A percentile compares a stretch with the other conserved stretches of the same genome.
phyloP scores from a whole-genome alignment of 805 yeast genomes.

The Lachancea meyersii region DNA sequence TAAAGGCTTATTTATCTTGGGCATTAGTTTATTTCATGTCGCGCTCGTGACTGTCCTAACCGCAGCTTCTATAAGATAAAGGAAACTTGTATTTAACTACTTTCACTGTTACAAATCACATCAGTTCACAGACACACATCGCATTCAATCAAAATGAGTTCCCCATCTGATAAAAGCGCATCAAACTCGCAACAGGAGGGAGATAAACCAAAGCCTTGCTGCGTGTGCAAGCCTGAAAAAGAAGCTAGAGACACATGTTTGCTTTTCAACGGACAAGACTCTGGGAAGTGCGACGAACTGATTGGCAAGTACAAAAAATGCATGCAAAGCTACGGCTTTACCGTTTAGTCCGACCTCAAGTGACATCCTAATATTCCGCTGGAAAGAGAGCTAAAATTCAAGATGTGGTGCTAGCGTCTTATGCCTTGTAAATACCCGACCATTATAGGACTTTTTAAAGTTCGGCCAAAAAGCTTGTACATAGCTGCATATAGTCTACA shows the following conservation, averaged over 20 bases:
- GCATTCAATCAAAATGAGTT: neutral
- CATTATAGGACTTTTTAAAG: too few relatives aligned
- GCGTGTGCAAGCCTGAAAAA: constrained; percentile 86
- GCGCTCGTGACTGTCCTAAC: neutral
- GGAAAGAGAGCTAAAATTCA: neutral
- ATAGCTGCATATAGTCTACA: too few relatives aligned
- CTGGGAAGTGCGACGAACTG: constrained; percentile 69
- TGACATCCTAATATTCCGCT: neutral
- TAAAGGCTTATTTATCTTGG: too few relatives aligned
- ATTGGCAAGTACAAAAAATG: constrained; percentile 73
- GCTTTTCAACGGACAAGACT: constrained; percentile 73
- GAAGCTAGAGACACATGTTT: constrained; percentile 81
- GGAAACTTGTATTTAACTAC: neutral
- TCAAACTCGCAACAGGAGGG: neutral
- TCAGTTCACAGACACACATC: neutral
- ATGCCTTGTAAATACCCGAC: neutral
- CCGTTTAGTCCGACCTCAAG: neutral
- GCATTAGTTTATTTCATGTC: neutral
- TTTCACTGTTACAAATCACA: neutral
- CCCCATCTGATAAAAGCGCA: neutral
- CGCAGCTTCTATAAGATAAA: neutral
- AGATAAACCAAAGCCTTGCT: constrained; percentile 85
- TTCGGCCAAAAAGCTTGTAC: too few relatives aligned
- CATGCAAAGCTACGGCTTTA: constrained; percentile 88
- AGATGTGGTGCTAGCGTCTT: neutral